Evolutionary conservation across 257 asterid species (phyloP).

Genomic region (Nicotiana sylvestris): DNA sequence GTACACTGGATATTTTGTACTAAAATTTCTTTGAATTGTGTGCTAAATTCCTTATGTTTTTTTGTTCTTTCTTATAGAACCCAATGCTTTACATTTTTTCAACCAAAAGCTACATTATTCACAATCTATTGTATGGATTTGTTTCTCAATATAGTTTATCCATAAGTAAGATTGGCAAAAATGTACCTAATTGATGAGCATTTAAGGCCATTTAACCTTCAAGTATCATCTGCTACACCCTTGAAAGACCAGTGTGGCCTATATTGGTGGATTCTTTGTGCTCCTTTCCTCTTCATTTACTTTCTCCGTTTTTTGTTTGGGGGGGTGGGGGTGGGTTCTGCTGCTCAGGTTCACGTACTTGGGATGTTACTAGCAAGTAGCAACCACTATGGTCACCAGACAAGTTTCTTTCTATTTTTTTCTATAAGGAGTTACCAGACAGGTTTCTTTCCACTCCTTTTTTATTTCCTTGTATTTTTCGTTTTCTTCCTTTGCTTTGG

Average conservation of each 20-base stretch:
- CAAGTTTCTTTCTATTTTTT: too few relatives aligned
- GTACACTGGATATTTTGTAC: background rate
- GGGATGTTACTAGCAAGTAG: background rate
- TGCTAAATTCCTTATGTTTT: background rate
- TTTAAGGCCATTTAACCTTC: background rate
- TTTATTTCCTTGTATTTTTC: background rate
- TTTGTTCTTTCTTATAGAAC: background rate
- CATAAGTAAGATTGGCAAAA: background rate
- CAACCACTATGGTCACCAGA: background rate
- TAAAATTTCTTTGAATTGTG: background rate
- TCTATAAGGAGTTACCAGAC: too few relatives aligned
- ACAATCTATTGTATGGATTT: background rate
- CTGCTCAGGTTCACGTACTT: background rate
- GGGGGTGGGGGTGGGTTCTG: background rate
- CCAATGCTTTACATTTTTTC: background rate
- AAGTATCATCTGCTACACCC: background rate
- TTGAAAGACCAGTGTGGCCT: background rate
- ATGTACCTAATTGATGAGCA: background rate
- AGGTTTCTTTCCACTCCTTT: background rate
- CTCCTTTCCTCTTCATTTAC: background rate
- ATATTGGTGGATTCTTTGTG: background rate
- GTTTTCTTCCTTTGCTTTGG: background rate
- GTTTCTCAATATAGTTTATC: background rate
- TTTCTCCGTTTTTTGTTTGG: background rate
- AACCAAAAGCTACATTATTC: background rate